A percentile compares a stretch with the other conserved stretches of the same genome.
Evolutionary conservation across 345 rosid species (phyloP).

Genomic region (Luvunga scandens): DNA sequence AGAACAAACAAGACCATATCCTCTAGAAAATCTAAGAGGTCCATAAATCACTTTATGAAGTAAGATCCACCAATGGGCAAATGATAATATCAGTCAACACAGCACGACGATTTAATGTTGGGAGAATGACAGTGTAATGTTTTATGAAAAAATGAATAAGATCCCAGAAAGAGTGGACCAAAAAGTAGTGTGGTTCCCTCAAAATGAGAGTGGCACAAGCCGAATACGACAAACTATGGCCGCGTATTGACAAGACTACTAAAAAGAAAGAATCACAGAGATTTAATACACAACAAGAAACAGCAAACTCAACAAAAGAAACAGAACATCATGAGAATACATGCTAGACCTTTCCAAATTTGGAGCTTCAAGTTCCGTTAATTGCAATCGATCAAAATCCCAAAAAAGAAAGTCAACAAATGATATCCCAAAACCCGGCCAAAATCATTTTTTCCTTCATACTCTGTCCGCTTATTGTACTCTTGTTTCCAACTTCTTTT

Average conservation of each 20-base stretch:
- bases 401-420: neutral
- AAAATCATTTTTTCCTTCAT: neutral
- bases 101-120: neutral
- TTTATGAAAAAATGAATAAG: slow-evolving; percentile 9
- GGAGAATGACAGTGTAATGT: neutral
- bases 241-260: neutral
- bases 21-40: neutral
- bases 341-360: neutral
- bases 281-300: neutral
- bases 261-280: neutral
- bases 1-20: neutral
- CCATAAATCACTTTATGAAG: neutral
- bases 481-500: neutral
- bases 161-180: slow-evolving; percentile 10
- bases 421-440: neutral
- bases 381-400: neutral
- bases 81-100: neutral
- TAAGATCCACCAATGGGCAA: neutral
- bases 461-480: neutral
- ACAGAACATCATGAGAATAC: neutral
- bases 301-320: slow-evolving; percentile 7
- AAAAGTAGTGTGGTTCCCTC: neutral
- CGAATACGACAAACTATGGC: slow-evolving; percentile 1
- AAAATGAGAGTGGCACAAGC: neutral
- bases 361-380: neutral